Evolutionary conservation across 2,329 filamentous ascomycete species (phyloP), one percentile per base, ranked within the genome.

Genomic region (Xylariaceae sp.): DNA sequence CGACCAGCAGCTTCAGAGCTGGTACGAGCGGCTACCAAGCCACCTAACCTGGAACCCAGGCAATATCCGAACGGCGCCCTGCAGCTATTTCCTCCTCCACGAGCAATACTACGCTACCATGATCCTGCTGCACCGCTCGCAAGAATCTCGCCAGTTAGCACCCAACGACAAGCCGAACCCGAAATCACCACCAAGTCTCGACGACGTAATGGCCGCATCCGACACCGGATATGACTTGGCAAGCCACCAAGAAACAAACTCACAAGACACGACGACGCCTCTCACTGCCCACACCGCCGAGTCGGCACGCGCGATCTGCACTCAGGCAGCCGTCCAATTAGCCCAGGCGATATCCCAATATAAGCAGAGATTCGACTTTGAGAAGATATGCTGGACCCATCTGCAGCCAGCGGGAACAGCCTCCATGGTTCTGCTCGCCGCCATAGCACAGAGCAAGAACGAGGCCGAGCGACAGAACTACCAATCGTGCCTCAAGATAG

Each of bases 81-180:
- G 40, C 44, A 46, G 56, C 26, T 60, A 55, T 22, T 60, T 60
- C 21, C 47, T 60, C 18, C 54, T 60, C n/a, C 58, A 60, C 22
- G 26, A 52, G 30, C 58, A 60, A 46, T 60, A 59, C 21, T 43
- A 60, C 12, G 51, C 53, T 6, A 41, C 47, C 2, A 15, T 51
- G 2, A 59, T 59, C 18, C 16, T 60, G 5, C 32, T 60, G 2
- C 53, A 57, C 30, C 56, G 51, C 30, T 52, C 56, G 21, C 39
- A 37, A 18, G 43, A 54, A 36, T 26, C 34, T 1, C 42, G 39
- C 19, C 15, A 32, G 29, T 42, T 15, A 12, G n/a, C 15, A n/a
- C 12, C 26, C 8, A 46, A 37, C 13, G 40, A 51, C 8, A 19
- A 8, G 10, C 6, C 18, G 16, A 30, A 12, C 19, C 36, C 34